Percentiles rank a stretch among this genome's conserved stretches.
Conservation (phyloP, 2,329 filamentous ascomycete genomes). For the Monosporascus sp. region DNA sequence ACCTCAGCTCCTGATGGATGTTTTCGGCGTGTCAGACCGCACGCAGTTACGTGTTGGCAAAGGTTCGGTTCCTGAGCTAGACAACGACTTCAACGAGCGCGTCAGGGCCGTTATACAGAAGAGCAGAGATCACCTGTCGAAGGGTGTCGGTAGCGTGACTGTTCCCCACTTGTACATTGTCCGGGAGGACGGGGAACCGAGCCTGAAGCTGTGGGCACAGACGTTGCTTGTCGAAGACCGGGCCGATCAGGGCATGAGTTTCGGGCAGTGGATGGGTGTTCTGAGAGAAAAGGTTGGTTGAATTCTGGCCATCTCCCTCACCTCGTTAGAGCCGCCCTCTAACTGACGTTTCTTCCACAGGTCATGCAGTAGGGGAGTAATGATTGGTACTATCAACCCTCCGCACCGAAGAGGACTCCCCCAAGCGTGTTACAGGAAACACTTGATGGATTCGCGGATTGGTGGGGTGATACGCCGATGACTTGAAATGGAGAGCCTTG, state of each 20-base stretch:
- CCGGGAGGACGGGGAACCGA: slow-evolving; percentile 92
- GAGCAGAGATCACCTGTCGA: slow-evolving; percentile 78
- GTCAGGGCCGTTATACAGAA: slow-evolving; percentile 87
- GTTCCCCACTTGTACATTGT: slow-evolving; percentile 90
- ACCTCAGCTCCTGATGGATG: slow-evolving; percentile 79
- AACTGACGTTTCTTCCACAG: not conserved
- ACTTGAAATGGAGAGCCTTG: too few species aligned
- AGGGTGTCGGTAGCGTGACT: slow-evolving; percentile 88
- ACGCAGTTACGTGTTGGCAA: slow-evolving; percentile 88
- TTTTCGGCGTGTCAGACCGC: slow-evolving; percentile 83
- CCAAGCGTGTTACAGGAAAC: too few species aligned
- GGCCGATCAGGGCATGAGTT: slow-evolving; percentile 87
- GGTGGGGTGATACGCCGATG: too few species aligned
- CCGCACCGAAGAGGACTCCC: not conserved
- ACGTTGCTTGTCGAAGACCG: slow-evolving; percentile 92
- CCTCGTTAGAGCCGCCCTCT: not conserved
- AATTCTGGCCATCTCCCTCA: not conserved
- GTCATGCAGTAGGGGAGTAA: not conserved
- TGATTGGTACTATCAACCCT: not conserved
- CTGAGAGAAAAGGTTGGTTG: slow-evolving; percentile 82
- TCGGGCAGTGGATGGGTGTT: slow-evolving; percentile 87
- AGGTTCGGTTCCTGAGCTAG: slow-evolving; percentile 75
- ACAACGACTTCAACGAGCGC: slow-evolving; percentile 95
- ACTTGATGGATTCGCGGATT: too few species aligned
- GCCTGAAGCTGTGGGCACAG: slow-evolving; percentile 93